phyloP scores from a whole-genome alignment of 2,329 filamentous ascomycete genomes.

The Penicillium sp. region DNA sequence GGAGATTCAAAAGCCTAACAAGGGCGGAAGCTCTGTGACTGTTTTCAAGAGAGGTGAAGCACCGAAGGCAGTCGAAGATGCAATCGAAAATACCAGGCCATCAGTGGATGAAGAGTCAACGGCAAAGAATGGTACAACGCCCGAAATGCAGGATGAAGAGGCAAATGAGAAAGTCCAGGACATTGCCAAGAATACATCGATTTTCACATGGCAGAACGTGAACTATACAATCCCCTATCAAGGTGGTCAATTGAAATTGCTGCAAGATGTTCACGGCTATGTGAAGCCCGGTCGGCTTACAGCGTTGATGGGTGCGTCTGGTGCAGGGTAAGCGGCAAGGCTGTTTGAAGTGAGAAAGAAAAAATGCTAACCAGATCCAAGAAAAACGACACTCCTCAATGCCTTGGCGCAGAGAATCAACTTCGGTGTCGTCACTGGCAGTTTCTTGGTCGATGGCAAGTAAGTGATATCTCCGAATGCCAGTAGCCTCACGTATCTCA shows the following conservation, averaged over 20 bases:
- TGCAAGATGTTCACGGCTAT: constrained; percentile 66
- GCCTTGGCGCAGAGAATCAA: constrained; percentile 46
- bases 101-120: constrained; percentile 53
- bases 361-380: constrained; percentile 12
- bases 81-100: constrained; percentile 50
- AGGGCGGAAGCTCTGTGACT: constrained; percentile 76
- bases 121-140: constrained; percentile 23
- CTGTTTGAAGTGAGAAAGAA: neutral
- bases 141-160: constrained; percentile 19
- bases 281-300: constrained; percentile 75
- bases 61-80: constrained; percentile 56
- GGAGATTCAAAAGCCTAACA: constrained; percentile 73
- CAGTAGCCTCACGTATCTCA: constrained; percentile 8
- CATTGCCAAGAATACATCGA: constrained; percentile 63
- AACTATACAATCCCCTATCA: constrained; percentile 63
- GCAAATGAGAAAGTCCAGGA: constrained; percentile 40
- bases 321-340: constrained; percentile 41
- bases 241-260: constrained; percentile 45
- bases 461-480: constrained; percentile 19
- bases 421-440: constrained; percentile 45
- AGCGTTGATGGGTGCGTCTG: constrained; percentile 77
- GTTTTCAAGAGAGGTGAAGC: constrained; percentile 69
- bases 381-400: constrained; percentile 51
- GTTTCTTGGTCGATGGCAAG: constrained; percentile 47
- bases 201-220: constrained; percentile 84